Conservation (phyloP, 371 early-diverging fungal genomes). For the Rhizopus sp. region DNA sequence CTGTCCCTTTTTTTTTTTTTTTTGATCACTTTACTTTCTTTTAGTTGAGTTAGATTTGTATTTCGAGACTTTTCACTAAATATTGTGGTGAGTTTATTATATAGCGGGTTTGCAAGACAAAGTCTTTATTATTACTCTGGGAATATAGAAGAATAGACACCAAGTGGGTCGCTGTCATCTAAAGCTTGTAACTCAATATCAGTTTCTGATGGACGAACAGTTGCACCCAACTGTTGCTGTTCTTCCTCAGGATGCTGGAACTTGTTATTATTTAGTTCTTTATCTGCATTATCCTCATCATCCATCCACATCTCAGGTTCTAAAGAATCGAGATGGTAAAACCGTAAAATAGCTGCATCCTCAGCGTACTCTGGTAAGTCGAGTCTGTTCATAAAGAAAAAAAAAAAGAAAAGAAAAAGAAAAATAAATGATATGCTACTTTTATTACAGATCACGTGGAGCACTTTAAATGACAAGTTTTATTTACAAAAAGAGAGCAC, state of each 20-base stretch:
- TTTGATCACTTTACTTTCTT: slow-evolving; percentile 43
- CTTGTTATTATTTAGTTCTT: slow-evolving; percentile 38
- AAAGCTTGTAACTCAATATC: slow-evolving; percentile 41
- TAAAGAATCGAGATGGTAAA: slow-evolving; percentile 48
- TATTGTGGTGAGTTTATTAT: not conserved
- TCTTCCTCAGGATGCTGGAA: slow-evolving; percentile 38
- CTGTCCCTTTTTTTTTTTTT: not conserved
- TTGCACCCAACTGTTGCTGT: slow-evolving; percentile 4
- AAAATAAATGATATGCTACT: no score
- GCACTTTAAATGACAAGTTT: no score
- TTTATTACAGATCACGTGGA: no score
- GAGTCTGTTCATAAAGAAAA: slow-evolving; percentile 14
- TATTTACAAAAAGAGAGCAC: not conserved
- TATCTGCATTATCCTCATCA: slow-evolving; percentile 24
- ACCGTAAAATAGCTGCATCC: slow-evolving; percentile 50
- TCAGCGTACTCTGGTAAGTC: slow-evolving; percentile 52
- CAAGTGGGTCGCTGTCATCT: slow-evolving; percentile 51
- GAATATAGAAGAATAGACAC: slow-evolving; percentile 45
- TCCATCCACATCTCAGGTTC: slow-evolving; percentile 52
- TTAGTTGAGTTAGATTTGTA: slow-evolving; percentile 37
- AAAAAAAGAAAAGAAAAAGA: not conserved
- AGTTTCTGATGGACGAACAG: slow-evolving; percentile 23
- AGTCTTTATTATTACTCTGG: slow-evolving; percentile 34
- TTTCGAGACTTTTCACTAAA: slow-evolving; percentile 35
- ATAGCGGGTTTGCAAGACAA: not conserved